phyloP scores from a whole-genome alignment of 345 rosid species.

The Bruguiera sexangula region DNA sequence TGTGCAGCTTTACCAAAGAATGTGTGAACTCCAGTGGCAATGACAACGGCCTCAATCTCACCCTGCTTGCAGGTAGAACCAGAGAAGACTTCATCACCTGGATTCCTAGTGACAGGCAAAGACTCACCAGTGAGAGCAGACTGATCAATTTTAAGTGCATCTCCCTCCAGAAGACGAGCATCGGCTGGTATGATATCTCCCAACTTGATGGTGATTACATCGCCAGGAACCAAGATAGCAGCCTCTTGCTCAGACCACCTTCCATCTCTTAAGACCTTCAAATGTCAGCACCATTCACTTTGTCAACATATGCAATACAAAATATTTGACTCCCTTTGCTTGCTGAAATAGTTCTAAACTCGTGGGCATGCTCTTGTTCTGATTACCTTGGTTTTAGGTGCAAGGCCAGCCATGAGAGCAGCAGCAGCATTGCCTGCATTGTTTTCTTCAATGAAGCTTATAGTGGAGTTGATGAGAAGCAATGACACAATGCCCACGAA shows the following conservation, averaged over 20 bases:
- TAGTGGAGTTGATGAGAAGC: slow-evolving; percentile 72
- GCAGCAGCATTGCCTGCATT: slow-evolving; percentile 90
- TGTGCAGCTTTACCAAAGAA: slow-evolving; percentile 94
- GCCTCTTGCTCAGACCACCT: slow-evolving; percentile 80
- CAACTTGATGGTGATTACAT: slow-evolving; percentile 67
- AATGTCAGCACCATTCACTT: background rate
- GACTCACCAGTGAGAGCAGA: slow-evolving; percentile 85
- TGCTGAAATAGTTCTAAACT: background rate
- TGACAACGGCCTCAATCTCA: slow-evolving; percentile 80
- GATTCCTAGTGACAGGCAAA: slow-evolving; percentile 64
- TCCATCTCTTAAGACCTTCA: slow-evolving; percentile 70
- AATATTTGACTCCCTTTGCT: background rate
- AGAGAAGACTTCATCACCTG: slow-evolving; percentile 72
- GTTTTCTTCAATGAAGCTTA: slow-evolving; percentile 79
- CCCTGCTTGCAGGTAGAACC: slow-evolving; percentile 92
- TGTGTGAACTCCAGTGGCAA: slow-evolving; percentile 80
- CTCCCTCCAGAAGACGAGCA: slow-evolving; percentile 82
- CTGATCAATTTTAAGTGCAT: slow-evolving; percentile 75
- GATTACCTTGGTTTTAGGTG: slow-evolving; percentile 64
- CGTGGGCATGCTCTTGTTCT: background rate
- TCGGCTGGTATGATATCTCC: slow-evolving; percentile 87
- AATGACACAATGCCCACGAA: slow-evolving; percentile 66
- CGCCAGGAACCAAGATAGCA: slow-evolving; percentile 71
- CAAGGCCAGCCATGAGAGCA: slow-evolving; percentile 72
- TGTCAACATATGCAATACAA: too few species aligned